These are phyloP conservation scores for Tuber aestivum DNA, from an alignment of 495 filamentous ascomycete species.

Conservation along the genomic window DNA sequence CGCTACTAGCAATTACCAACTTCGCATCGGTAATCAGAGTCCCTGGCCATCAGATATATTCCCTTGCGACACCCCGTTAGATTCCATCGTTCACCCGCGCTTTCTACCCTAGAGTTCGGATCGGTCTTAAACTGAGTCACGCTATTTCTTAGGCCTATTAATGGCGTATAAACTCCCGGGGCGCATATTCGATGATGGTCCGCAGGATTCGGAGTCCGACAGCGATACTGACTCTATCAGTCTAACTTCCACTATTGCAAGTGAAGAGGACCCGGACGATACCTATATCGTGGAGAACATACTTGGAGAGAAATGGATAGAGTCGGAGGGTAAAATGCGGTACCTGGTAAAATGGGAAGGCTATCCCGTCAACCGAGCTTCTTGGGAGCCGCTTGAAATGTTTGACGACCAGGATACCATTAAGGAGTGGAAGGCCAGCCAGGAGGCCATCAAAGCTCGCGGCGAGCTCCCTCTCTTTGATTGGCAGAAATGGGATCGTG, in stretches of 20 bases:
- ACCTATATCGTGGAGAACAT: constrained; percentile 50
- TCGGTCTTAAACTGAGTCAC: not conserved
- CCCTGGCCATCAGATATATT: not conserved
- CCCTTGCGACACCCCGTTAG: not conserved
- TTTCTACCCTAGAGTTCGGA: too few species aligned
- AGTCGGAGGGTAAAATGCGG: constrained; percentile 42
- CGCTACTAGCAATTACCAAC: not conserved
- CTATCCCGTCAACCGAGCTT: constrained; percentile 54
- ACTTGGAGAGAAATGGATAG: constrained; percentile 48
- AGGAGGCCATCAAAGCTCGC: constrained; percentile 19
- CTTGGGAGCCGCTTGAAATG: constrained; percentile 59
- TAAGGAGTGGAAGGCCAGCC: constrained; percentile 35
- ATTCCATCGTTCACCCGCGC: not conserved
- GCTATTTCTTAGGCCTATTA: not conserved
- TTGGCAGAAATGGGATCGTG: constrained; percentile 36
- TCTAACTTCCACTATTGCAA: constrained; percentile 54
- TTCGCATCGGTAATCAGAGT: not conserved
- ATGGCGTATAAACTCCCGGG: not conserved
- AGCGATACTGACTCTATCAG: constrained; percentile 57
- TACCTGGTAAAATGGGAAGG: constrained; percentile 65
- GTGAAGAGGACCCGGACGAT: constrained; percentile 47
- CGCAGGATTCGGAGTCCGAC: constrained; percentile 14
- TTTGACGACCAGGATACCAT: constrained; percentile 48
- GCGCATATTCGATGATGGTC: constrained; percentile 6
- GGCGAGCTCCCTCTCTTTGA: constrained; percentile 28